A percentile compares a stretch with the other conserved stretches of the same genome.
Evolutionary conservation across 2,329 filamentous ascomycete species (phyloP).

Genomic region (Leptographium galeiforme): DNA sequence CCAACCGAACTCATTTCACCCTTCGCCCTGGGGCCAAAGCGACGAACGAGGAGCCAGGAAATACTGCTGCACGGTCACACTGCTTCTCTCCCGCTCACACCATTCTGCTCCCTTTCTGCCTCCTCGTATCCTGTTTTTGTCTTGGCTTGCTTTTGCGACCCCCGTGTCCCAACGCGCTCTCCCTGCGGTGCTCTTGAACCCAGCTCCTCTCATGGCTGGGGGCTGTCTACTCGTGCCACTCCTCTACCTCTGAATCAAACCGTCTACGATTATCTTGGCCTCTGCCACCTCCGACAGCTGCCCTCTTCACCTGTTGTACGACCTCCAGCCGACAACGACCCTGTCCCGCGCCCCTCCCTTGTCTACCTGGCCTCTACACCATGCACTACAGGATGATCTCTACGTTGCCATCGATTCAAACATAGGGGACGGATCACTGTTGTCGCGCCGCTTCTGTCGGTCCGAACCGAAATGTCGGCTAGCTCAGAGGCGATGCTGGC

Average conservation of each 20-base stretch:
- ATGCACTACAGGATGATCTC: constrained; percentile 5
- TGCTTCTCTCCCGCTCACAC: neutral
- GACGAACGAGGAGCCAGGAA: neutral
- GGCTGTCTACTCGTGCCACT: neutral
- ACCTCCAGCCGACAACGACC: neutral
- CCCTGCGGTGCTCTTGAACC: neutral
- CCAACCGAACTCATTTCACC: neutral
- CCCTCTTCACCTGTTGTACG: neutral
- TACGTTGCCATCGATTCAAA: neutral
- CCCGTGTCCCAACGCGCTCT: no score
- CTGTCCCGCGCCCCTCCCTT: neutral
- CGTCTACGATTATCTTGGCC: neutral
- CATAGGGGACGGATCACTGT: neutral
- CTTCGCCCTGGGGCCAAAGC: neutral
- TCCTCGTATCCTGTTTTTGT: neutral
- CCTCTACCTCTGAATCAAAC: neutral
- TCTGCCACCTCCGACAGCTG: neutral
- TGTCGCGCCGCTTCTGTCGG: neutral
- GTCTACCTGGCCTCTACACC: neutral
- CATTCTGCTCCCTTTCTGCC: neutral
- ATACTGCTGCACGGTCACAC: neutral
- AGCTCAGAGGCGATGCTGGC: neutral
- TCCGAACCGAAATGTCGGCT: neutral
- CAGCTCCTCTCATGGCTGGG: neutral
- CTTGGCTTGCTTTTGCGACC: neutral